These are phyloP conservation scores for Tilletia setariae DNA, from an alignment of 1,284 basidiomycete species.

Conservation along the genomic window DNA sequence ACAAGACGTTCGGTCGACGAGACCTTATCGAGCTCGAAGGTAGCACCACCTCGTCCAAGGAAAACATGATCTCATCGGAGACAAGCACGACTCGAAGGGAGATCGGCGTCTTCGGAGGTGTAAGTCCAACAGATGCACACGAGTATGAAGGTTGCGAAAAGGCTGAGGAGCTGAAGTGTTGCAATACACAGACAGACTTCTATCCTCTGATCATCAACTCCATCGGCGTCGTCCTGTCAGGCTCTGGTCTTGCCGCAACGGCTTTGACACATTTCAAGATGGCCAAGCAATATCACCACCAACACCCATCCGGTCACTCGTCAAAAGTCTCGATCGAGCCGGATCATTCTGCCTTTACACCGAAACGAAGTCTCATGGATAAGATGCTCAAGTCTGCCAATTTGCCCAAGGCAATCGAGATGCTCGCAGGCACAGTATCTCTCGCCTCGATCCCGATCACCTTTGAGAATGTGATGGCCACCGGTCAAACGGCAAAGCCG, in stretches of 20 bases:
- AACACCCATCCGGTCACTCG: not conserved
- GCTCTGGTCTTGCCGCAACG: not conserved
- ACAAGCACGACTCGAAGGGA: too few species aligned
- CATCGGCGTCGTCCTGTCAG: not conserved
- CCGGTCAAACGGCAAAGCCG: not conserved
- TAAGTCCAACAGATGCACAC: too few species aligned
- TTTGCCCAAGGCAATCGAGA: not conserved
- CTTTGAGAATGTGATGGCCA: constrained; percentile 5
- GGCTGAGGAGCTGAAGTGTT: not conserved
- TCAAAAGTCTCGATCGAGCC: not conserved
- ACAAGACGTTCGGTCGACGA: constrained; percentile 1
- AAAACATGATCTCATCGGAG: too few species aligned
- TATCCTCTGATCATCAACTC: not conserved
- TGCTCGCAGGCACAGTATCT: not conserved
- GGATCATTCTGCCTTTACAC: not conserved
- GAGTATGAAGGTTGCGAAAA: too few species aligned
- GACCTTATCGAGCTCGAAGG: too few species aligned
- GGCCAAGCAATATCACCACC: not conserved
- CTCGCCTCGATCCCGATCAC: not conserved
- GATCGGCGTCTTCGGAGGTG: too few species aligned
- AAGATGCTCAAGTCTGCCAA: not conserved
- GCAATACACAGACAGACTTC: not conserved
- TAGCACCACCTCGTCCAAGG: too few species aligned
- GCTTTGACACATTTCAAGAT: constrained; percentile 1
- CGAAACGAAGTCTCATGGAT: not conserved